Evolutionary conservation across 345 rosid genomes (phyloP).

Genomic region (Arabidopsis arenosa): DNA sequence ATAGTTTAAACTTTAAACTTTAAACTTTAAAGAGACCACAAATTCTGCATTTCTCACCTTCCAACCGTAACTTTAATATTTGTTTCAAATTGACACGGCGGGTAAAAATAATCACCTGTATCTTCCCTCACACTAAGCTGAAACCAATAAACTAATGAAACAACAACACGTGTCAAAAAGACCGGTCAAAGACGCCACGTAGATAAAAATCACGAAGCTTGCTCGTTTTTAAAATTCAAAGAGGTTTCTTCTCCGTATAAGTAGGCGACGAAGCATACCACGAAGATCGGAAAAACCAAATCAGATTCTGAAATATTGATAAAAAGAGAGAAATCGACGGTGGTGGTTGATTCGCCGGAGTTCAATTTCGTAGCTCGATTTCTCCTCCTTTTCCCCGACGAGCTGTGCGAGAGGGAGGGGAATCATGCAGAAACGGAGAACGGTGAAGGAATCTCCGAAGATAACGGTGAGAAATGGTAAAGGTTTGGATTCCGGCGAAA

Average conservation of each 20-base stretch:
- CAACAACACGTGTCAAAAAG: not conserved
- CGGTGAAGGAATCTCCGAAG: slow-evolving; percentile 29
- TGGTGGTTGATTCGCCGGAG: slow-evolving; percentile 11
- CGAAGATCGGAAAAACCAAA: not conserved
- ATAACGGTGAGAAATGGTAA: slow-evolving; percentile 27
- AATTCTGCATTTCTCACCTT: slow-evolving; percentile 46
- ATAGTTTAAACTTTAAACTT: not conserved
- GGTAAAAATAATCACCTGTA: slow-evolving; percentile 38
- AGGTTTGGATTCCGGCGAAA: slow-evolving; percentile 33
- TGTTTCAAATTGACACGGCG: slow-evolving; percentile 38
- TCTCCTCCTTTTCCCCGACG: slow-evolving; percentile 9
- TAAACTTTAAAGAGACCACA: slow-evolving; percentile 23
- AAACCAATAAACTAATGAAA: not conserved
- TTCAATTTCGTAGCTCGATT: not conserved
- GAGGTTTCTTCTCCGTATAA: slow-evolving; percentile 43
- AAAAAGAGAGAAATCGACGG: slow-evolving; percentile 13
- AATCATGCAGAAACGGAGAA: slow-evolving; percentile 44
- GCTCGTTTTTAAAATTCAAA: slow-evolving; percentile 27
- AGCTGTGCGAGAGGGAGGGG: slow-evolving; percentile 1
- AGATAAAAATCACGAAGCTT: slow-evolving; percentile 25
- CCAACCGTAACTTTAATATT: slow-evolving; percentile 40
- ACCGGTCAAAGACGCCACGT: slow-evolving; percentile 46
- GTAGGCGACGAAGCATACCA: slow-evolving; percentile 35
- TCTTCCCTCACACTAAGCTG: not conserved
- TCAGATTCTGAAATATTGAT: not conserved